Conservation (phyloP, 306 rosid genomes). For the Cucurbita pepo region DNA sequence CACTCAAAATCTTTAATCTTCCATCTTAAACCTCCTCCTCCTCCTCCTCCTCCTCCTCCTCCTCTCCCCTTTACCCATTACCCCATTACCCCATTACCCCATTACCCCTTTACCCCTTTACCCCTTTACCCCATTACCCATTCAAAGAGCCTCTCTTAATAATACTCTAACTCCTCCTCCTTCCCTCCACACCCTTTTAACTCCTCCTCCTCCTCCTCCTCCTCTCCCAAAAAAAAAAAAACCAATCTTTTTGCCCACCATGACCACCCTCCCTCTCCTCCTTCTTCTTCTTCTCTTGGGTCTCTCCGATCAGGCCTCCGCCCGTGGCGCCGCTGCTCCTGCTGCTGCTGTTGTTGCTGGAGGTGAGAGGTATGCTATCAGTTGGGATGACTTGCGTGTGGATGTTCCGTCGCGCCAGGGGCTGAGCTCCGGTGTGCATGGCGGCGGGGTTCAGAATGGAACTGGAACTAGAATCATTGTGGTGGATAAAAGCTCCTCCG, state of each 20-base stretch:
- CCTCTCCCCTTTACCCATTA: too few relatives aligned
- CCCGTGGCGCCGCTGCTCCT: background rate
- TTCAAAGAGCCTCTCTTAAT: background rate
- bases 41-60: too few relatives aligned
- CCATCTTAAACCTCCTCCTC: background rate
- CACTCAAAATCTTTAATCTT: background rate
- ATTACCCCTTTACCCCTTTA: too few relatives aligned
- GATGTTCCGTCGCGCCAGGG: conserved; percentile 15
- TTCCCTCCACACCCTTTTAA: background rate
- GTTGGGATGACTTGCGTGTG: conserved; percentile 71
- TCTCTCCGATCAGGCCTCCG: background rate
- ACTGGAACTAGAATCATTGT: conserved; percentile 23
- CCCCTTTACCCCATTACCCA: too few relatives aligned
- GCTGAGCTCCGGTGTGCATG: conserved; percentile 1
- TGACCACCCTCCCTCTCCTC: too few relatives aligned
- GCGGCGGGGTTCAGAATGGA: background rate
- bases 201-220: background rate
- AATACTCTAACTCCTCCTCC: background rate
- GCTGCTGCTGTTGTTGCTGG: too few relatives aligned
- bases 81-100: too few relatives aligned
- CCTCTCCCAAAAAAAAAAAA: too few relatives aligned
- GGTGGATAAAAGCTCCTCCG: conserved; percentile 47
- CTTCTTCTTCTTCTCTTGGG: background rate
- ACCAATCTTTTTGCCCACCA: too few relatives aligned
- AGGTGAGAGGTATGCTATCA: conserved; percentile 16